phyloP scores from a whole-genome alignment of 306 rosid genomes.

The Pyrus betulifolia region DNA sequence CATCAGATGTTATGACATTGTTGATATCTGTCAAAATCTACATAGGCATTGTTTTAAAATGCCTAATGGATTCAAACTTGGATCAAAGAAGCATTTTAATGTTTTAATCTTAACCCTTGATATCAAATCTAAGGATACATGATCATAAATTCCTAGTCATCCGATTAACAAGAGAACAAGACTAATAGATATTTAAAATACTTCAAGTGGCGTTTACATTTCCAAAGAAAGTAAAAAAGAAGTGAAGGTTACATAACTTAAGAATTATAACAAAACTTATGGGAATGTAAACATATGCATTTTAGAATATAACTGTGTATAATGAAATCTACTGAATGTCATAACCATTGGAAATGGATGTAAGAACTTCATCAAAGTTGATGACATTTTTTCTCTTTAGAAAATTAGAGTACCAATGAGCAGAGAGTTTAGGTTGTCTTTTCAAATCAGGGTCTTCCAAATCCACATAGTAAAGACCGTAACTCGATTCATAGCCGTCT shows the following conservation, averaged over 20 bases:
- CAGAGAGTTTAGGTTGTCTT: constrained; percentile 51
- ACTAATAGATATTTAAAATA: neutral
- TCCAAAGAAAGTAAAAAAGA: too few species aligned
- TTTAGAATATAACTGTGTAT: neutral
- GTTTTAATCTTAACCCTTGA: neutral
- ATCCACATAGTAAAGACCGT: constrained; percentile 42
- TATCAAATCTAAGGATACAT: too few species aligned
- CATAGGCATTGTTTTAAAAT: too few species aligned
- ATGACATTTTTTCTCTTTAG: constrained; percentile 13
- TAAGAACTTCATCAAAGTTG: neutral
- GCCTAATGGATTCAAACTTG: too few species aligned
- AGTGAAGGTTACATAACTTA: neutral
- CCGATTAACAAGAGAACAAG: neutral
- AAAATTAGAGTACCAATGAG: constrained; percentile 55
- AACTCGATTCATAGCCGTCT: constrained; percentile 34
- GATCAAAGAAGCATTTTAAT: neutral
- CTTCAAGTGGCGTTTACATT: neutral
- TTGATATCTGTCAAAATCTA: neutral
- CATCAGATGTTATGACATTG: too few species aligned
- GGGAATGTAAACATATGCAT: neutral
- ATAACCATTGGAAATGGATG: constrained; percentile 3
- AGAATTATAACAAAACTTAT: neutral
- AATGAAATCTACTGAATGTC: neutral
- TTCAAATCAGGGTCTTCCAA: constrained; percentile 41
- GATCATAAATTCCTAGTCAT: too few species aligned